Evolutionary conservation across 2,329 filamentous ascomycete species (phyloP), one percentile per base, ranked within the genome.

Genomic region (Penicillium sp.): DNA sequence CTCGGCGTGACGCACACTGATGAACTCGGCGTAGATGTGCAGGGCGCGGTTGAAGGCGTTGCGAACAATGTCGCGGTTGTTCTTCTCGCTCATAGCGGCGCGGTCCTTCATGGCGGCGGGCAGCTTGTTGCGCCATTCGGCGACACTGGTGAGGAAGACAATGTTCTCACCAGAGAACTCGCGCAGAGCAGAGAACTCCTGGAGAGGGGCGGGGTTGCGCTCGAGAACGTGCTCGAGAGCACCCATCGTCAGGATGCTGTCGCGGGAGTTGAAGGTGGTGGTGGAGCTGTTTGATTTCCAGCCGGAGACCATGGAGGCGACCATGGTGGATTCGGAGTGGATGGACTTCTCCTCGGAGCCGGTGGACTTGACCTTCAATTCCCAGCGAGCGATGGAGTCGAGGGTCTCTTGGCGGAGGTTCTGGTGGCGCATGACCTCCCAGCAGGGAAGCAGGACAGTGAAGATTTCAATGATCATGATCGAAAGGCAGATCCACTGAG

Each of bases 131-230:
- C 82, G 85, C 82, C 83, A 88, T 53, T 80, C 77, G 2, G 78
- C 74, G 8, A 88, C 80, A 39, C 77, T 75, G 8, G 79, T 82
- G 5, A 89, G 71, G 67, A 89, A 89, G 44, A 85, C 81, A 59
- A 89, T 85, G 65, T 89, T 89, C 67, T 89, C 87, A 13, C 85
- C 86, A 0, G 86, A 88, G 65, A 89, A 88, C 61, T 89, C 87
- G 34, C 81, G 79, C 1, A 83, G 75, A 0, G 86, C 85, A 0
- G 87, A 86, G 66, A 87, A 89, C 48, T 83, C 72, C 52, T 86
- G 83, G 0, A 89, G 77, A 0, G 83, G 82, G 4, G 79, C 75
- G 0, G 84, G 82, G 65, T 87, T 86, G 46, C 69, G 64, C 29
- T 79, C 74, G 0, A 89, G 75, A 4, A 84, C 82, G 54, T 83